Base-by-base conservation (phyloP, 352 stramenopile genomes). In the Globisporangium acanthophoron region DNA sequence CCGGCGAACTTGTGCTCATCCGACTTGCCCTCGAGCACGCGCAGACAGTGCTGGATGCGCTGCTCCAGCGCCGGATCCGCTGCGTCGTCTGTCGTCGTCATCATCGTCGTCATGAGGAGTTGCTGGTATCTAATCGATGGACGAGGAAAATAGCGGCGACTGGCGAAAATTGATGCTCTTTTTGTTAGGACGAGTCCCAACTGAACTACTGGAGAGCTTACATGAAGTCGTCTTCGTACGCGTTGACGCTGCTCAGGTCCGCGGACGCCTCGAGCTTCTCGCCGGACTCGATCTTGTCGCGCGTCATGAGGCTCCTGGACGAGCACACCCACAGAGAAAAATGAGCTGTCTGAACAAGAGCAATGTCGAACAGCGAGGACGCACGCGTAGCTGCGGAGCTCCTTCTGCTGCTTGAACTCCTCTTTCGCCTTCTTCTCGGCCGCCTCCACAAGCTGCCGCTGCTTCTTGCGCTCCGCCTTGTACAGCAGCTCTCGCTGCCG, bases 1-100 rank as follows among this genome's bases (percentile, higher is more conserved):
- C 85, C 85, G 1, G 85, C 85, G 55, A 95, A 92, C 64, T 93
- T 93, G 76, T 95, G 82, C 67, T 95, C 85, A 50, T 95, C 83
- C 7, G 76, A 85, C 27, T 73, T 71, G 0, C 85, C 85, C 47
- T 69, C 63, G 40, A 95, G 69, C 66, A 92, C 85, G 20, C 63
- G 69, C 66, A 95, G 66, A 49, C 85, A 95, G 37, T 90, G 74
- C 54, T 64, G 21, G 20, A 76, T 45, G 18, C 44, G 56, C 37
- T 59, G 52, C 52, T 64, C 50, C 45, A 52, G n/a, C 18, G 31
- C 58, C 8, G 47, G 18, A 18, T 43, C 39, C 16, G 20, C 33
- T 8, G 9, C 33, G 8, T 12, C 8, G 6, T 2, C 33, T 8
- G 6, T 9, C 33, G 8, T 35, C 21, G 21, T 24, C 33, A 1